phyloP scores from a whole-genome alignment of 805 yeast genomes.

The Brettanomyces bruxellensis region DNA sequence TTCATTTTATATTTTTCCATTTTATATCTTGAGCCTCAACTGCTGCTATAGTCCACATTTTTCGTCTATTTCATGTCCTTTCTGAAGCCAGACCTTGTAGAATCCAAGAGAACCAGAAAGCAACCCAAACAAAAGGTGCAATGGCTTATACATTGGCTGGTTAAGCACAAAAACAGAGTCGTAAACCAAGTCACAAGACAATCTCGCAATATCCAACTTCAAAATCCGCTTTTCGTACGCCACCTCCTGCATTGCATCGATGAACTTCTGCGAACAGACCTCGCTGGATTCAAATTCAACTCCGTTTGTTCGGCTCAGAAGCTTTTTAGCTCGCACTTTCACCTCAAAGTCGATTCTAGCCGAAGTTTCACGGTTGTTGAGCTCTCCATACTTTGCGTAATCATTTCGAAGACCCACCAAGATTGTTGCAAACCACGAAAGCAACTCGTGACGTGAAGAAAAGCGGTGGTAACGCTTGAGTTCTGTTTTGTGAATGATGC shows the following conservation, averaged over 20 bases:
- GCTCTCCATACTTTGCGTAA: conserved; percentile 31
- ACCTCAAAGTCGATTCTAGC: conserved; percentile 53
- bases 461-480: conserved; percentile 23
- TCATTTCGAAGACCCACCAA: conserved; percentile 47
- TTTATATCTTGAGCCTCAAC: no score
- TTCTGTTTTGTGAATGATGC: conserved; percentile 30
- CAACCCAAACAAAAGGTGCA: conserved; percentile 24
- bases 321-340: conserved; percentile 38
- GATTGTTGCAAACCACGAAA: conserved; percentile 64
- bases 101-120: conserved; percentile 25
- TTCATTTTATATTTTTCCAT: no score
- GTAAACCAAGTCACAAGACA: conserved; percentile 37
- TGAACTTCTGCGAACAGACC: conserved; percentile 3
- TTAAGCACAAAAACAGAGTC: conserved; percentile 39
- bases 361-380: conserved; percentile 41
- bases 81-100: conserved; percentile 18
- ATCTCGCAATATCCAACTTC: conserved; percentile 32
- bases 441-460: conserved; percentile 49
- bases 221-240: conserved; percentile 24
- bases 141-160: conserved; percentile 22
- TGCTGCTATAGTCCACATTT: no score
- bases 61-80: no score
- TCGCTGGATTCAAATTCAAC: not conserved
- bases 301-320: conserved; percentile 6
- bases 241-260: conserved; percentile 6